phyloP scores from a whole-genome alignment of 2,329 filamentous ascomycete genomes.

The Penicillium glabrum region DNA sequence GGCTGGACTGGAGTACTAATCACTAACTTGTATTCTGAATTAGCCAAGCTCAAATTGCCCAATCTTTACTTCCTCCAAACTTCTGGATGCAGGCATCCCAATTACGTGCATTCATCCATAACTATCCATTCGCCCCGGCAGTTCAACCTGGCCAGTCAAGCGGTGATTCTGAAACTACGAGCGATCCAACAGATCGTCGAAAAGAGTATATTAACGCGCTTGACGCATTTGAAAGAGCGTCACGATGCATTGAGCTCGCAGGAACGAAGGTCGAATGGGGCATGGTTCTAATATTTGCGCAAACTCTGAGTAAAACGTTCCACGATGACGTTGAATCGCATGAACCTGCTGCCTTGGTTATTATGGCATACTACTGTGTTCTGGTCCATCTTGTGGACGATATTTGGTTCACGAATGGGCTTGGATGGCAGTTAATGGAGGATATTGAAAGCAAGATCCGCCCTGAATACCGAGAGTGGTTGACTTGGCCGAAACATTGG shows the following conservation, averaged over 20 bases:
- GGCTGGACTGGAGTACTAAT: background rate
- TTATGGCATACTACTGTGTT: conserved; percentile 18
- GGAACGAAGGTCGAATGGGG: conserved; percentile 17
- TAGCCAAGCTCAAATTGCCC: conserved; percentile 8
- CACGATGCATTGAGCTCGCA: conserved; percentile 16
- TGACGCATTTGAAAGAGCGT: conserved; percentile 6
- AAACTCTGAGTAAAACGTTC: conserved; percentile 15
- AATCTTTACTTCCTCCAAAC: conserved; percentile 18
- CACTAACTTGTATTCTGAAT: background rate
- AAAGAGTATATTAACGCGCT: conserved; percentile 13
- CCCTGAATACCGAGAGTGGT: conserved; percentile 14
- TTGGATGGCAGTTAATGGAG: conserved; percentile 10
- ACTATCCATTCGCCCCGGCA: conserved; percentile 10
- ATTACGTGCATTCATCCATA: conserved; percentile 15
- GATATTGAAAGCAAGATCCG: conserved; percentile 19
- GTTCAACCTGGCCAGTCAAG: background rate
- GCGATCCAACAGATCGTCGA: background rate
- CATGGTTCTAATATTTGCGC: conserved; percentile 20
- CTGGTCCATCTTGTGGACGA: conserved; percentile 14
- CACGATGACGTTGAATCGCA: conserved; percentile 12
- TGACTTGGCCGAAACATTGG: conserved; percentile 18
- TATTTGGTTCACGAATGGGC: conserved; percentile 15
- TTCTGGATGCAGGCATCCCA: conserved; percentile 12
- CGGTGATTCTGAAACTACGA: background rate
- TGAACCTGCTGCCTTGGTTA: conserved; percentile 15